Percentiles rank a stretch among this genome's conserved stretches.
Conservation (phyloP, 306 rosid genomes). For the Begonia loranthoides region DNA sequence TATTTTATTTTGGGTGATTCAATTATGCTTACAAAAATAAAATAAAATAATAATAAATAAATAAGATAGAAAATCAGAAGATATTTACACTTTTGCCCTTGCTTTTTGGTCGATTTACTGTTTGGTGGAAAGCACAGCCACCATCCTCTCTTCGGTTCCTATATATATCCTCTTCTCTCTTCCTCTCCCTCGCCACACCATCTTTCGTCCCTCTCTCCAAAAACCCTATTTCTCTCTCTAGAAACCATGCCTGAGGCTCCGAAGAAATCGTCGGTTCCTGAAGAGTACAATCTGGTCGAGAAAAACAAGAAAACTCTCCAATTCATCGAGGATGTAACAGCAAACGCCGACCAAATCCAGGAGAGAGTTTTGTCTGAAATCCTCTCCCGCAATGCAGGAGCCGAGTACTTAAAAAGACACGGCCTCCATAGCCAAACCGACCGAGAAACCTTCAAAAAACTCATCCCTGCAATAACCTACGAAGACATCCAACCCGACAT, state of each 20-base stretch:
- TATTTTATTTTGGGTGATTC: too few species aligned
- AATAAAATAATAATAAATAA: too few species aligned
- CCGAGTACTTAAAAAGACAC: constrained; percentile 38
- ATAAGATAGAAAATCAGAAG: too few species aligned
- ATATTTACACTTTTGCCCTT: too few species aligned
- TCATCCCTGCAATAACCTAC: constrained; percentile 39
- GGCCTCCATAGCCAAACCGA: constrained; percentile 25
- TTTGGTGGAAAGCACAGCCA: too few species aligned
- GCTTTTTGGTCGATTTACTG: too few species aligned
- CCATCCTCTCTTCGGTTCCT: too few species aligned
- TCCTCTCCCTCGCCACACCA: too few species aligned
- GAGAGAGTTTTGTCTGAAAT: constrained; percentile 31
- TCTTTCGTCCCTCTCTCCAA: too few species aligned
- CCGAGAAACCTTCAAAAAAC: constrained; percentile 30
- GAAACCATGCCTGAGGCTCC: neutral
- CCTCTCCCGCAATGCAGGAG: constrained; percentile 29
- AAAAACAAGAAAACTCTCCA: constrained; percentile 17
- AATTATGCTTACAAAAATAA: too few species aligned
- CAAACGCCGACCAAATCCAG: constrained; percentile 36
- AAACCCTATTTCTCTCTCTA: too few species aligned
- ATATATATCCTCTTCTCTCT: too few species aligned
- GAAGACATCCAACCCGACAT: constrained; percentile 41
- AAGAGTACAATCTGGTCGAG: neutral
- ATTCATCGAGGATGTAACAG: constrained; percentile 39
- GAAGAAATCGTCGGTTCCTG: neutral